A percentile compares a stretch with the other conserved stretches of the same genome.
These are phyloP conservation scores for Calonectria crousiana DNA, from an alignment of 2,329 filamentous ascomycete species.

Conservation along the genomic window DNA sequence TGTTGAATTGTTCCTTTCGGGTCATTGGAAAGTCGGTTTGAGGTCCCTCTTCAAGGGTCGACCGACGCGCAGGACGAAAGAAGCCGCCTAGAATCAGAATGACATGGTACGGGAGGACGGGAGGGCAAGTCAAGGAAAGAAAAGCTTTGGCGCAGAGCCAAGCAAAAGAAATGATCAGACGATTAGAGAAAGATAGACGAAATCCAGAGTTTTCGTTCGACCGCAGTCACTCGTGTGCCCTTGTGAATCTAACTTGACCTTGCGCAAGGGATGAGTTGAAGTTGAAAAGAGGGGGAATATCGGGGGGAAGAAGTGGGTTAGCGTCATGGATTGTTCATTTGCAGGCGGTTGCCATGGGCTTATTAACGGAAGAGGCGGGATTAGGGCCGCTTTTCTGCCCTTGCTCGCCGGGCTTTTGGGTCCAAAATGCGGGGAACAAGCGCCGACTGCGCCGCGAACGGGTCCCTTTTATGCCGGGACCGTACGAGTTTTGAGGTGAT, in stretches of 20 bases:
- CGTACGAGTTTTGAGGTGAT: not conserved
- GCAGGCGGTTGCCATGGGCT: not conserved
- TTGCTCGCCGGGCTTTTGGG: not conserved
- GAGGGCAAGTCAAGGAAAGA: constrained; percentile 6
- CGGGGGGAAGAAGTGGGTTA: not conserved
- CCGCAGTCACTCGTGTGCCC: not conserved
- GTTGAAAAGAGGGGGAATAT: not conserved
- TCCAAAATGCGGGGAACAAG: constrained; percentile 7
- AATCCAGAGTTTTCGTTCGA: constrained; percentile 17
- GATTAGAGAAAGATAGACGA: constrained; percentile 27
- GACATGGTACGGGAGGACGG: not conserved
- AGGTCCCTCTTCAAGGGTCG: not conserved
- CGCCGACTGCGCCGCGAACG: not conserved
- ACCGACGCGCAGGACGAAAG: not conserved
- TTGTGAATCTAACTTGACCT: not conserved
- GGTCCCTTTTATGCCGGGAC: not conserved
- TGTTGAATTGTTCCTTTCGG: not conserved
- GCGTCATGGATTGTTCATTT: not conserved
- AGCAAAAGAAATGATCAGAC: constrained; percentile 22
- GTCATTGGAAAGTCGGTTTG: constrained; percentile 7
- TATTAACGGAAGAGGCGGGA: constrained; percentile 3
- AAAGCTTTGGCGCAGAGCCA: constrained; percentile 1
- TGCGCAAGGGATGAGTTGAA: not conserved
- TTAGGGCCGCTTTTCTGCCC: not conserved
- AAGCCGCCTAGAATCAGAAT: not conserved